phyloP scores from a whole-genome alignment of 1,284 basidiomycete genomes.

The Phlebopus sp. region DNA sequence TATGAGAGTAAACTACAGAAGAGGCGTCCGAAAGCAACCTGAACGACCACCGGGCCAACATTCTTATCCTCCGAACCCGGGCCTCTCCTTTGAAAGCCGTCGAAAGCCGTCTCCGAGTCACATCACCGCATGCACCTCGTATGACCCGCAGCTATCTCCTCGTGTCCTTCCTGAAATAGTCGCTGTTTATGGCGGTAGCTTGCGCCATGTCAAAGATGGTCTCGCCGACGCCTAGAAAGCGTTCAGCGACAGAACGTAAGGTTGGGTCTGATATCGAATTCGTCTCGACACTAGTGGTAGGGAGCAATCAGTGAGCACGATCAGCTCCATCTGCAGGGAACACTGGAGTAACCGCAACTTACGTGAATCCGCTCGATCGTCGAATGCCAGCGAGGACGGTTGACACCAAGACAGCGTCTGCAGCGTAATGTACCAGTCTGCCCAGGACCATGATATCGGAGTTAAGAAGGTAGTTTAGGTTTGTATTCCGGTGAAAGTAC shows the following conservation, averaged over 20 bases:
- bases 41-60: neutral
- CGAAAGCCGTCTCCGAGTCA: conserved; percentile 2
- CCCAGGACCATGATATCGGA: conserved; percentile 65
- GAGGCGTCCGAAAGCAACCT: conserved; percentile 19
- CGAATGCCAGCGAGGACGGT: conserved; percentile 91
- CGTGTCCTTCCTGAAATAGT: conserved; percentile 65
- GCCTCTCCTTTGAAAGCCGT: neutral
- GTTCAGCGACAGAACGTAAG: conserved; percentile 70
- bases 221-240: conserved; percentile 86
- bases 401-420: conserved; percentile 85
- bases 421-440: conserved; percentile 77
- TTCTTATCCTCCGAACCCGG: no score
- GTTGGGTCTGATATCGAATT: conserved; percentile 73
- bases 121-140: neutral
- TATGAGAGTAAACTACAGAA: conserved; percentile 29
- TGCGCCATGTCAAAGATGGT: conserved; percentile 83
- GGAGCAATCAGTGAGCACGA: conserved; percentile 1
- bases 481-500: neutral
- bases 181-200: conserved; percentile 76
- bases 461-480: neutral
- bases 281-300: conserved; percentile 60
- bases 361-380: conserved; percentile 88
- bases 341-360: conserved; percentile 37
- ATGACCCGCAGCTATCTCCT: conserved; percentile 25
- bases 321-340: conserved; percentile 1